These are phyloP conservation scores for Salvia sclarea DNA, from an alignment of 305 asterid species.

Conservation along the genomic window DNA sequence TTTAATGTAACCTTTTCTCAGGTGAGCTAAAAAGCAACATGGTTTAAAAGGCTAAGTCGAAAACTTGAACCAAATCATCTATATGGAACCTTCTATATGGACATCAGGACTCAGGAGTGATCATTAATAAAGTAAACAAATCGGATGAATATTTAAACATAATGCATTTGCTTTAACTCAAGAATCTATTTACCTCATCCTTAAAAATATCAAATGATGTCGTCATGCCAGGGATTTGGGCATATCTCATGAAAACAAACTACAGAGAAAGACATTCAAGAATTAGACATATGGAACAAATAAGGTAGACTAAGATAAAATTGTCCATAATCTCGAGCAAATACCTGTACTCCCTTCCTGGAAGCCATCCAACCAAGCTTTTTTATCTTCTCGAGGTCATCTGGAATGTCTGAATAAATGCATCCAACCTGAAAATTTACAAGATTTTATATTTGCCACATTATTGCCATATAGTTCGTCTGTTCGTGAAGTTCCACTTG, in stretches of 20 bases:
- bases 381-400: slow-evolving; percentile 62
- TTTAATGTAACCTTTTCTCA: background rate
- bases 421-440: slow-evolving; percentile 66
- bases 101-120: background rate
- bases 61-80: background rate
- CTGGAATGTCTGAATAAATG: slow-evolving; percentile 50
- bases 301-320: slow-evolving; percentile 12
- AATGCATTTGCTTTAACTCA: background rate
- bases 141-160: background rate
- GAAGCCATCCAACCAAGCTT: slow-evolving; percentile 62
- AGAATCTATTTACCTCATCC: slow-evolving; percentile 50
- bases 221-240: slow-evolving; percentile 39
- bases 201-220: slow-evolving; percentile 42
- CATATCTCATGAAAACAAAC: slow-evolving; percentile 63
- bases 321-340: slow-evolving; percentile 19
- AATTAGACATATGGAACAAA: slow-evolving; percentile 23
- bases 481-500: slow-evolving; percentile 9
- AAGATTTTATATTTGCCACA: slow-evolving; percentile 6
- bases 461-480: background rate
- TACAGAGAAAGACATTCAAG: slow-evolving; percentile 37
- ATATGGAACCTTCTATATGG: background rate
- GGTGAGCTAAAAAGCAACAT: background rate
- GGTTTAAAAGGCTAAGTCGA: background rate
- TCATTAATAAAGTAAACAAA: background rate
- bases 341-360: slow-evolving; percentile 66